Evolutionary conservation across 2,329 filamentous ascomycete species (phyloP).

Genomic region (Cladosporium colombiae): DNA sequence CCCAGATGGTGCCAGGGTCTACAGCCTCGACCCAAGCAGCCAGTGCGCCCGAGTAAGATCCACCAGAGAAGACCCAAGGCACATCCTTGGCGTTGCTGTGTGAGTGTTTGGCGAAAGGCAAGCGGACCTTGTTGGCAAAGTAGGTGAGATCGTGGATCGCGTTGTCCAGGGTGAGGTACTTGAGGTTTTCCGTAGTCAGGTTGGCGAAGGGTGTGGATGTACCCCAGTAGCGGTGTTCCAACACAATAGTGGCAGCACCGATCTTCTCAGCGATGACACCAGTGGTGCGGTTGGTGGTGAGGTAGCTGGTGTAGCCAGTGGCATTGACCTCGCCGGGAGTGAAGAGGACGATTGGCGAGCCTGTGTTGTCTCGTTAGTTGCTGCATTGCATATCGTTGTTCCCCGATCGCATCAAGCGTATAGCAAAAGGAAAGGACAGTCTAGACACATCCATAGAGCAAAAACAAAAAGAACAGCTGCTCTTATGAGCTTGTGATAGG

Average conservation of each 20-base stretch:
- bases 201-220: conserved; percentile 54
- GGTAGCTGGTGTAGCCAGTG: conserved; percentile 50
- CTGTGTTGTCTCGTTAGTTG: neutral
- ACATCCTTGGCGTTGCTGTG: conserved; percentile 53
- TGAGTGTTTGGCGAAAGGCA: conserved; percentile 55
- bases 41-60: conserved; percentile 59
- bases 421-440: neutral
- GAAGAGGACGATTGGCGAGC: conserved; percentile 51
- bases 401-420: neutral
- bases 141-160: conserved; percentile 55
- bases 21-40: conserved; percentile 57
- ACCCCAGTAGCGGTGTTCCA: conserved; percentile 64
- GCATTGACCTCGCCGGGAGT: conserved; percentile 54
- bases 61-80: conserved; percentile 60
- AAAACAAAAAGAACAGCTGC: conserved; percentile 5
- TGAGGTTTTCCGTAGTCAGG: conserved; percentile 55
- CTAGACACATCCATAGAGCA: neutral
- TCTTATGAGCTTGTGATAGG: conserved; percentile 5
- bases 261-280: conserved; percentile 56
- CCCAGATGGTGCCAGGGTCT: conserved; percentile 60
- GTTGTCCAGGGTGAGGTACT: conserved; percentile 57
- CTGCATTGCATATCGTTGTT: neutral
- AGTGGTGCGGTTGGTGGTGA: conserved; percentile 53
- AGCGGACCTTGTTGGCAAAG: conserved; percentile 55
- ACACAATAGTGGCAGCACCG: conserved; percentile 55